Base-by-base conservation (phyloP, 75 land plant genomes). In the Pinus taeda region DNA sequence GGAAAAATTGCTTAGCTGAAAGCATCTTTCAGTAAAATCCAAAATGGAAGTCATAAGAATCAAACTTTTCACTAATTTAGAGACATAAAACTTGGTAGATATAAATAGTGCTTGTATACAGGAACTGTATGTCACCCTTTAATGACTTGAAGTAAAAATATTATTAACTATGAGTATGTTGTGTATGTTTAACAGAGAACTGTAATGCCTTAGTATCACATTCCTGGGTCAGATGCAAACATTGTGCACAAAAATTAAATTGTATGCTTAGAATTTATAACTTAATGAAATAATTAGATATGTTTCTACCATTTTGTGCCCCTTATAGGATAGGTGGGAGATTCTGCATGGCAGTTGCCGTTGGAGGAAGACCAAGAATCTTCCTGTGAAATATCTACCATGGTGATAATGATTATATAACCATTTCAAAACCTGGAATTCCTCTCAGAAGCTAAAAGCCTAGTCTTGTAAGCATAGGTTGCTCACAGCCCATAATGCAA, bases 171-270 rank as follows among this genome's bases (percentile, higher is more conserved):
- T 45, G 49, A 64, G 67, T 29, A 30, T 64, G 67, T 29, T 14
- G 4, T 64, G 39, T 64, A 30, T 64, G 30, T 30, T 26, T 30
- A 64, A 64, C 39, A 64, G 15, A 64, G 67, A 30, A 64, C 67
- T 15, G 6, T 75, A 75, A 21, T 24, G 71, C 29, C 24, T 75
- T 55, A 26, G 8, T 30, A 76, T 73, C 21, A 73, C n/a, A 37
- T 76, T n/a, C 17, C 12, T 33, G 8, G 77, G 77, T 72, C 39
- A 7, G 26, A 5, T 36, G 74, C 14, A 24, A 76, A 15, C 33
- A 45, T 49, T 20, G 17, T 9, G 22, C 13, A 69, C n/a, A 12
- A 69, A 42, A 30, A 3, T 8, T 3, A 20, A 30, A 65, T 42
- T 15, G 8, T 37, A 9, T 11, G 13, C 22, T 42, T 42, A 8